Conservation (phyloP, 2,329 filamentous ascomycete genomes). For the Colletotrichum acutatum region DNA sequence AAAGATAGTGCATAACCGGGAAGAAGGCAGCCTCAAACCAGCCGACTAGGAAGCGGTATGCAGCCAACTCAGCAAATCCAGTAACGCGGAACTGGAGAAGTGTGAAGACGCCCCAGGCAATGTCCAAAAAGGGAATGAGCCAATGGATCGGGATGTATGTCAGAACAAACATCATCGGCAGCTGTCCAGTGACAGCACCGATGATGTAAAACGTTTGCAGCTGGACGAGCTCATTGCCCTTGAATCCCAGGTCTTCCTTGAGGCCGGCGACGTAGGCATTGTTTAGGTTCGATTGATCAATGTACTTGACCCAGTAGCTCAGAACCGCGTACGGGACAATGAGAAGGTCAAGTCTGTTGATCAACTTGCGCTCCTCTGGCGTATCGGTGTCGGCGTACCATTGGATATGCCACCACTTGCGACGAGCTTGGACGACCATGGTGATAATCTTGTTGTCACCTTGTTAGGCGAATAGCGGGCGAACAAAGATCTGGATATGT, state of each 20-base stretch:
- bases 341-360: constrained; percentile 54
- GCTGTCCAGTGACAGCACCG: constrained; percentile 40
- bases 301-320: constrained; percentile 43
- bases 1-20: constrained; percentile 49
- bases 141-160: constrained; percentile 42
- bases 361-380: constrained; percentile 50
- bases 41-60: constrained; percentile 46
- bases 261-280: constrained; percentile 47
- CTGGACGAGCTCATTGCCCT: constrained; percentile 42
- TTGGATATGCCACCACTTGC: constrained; percentile 52
- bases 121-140: constrained; percentile 47
- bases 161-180: constrained; percentile 44
- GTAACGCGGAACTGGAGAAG: constrained; percentile 49
- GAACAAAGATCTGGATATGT: not conserved
- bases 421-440: constrained; percentile 27
- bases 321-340: constrained; percentile 48
- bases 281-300: constrained; percentile 45
- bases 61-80: constrained; percentile 39
- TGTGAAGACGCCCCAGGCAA: constrained; percentile 67
- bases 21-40: constrained; percentile 47
- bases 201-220: constrained; percentile 41
- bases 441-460: not conserved
- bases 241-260: constrained; percentile 41
- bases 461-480: not conserved
- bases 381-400: constrained; percentile 63